A percentile compares a stretch with the other conserved stretches of the same genome.
phyloP scores from a whole-genome alignment of 2,329 filamentous ascomycete species.

The Penicillium freii region DNA sequence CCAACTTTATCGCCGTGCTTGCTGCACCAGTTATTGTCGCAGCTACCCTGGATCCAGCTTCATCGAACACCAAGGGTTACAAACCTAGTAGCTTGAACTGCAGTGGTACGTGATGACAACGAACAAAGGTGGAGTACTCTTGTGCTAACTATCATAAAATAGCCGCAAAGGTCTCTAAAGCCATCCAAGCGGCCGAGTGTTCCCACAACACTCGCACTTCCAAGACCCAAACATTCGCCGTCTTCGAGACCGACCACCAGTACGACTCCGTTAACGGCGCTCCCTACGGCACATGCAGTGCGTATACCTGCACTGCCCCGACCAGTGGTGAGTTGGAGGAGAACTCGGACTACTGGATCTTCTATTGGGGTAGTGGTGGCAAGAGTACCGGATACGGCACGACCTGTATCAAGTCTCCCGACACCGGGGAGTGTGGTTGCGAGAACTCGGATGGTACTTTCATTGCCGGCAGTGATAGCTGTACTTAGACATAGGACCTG shows the following conservation, averaged over 20 bases:
- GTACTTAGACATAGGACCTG: not conserved
- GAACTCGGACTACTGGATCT: not conserved
- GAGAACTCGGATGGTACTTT: not conserved
- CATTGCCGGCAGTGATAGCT: not conserved
- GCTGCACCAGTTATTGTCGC: not conserved
- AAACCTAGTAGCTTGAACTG: not conserved
- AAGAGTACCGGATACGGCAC: not conserved
- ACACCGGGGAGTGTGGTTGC: not conserved
- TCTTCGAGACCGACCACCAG: not conserved
- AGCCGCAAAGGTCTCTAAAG: not conserved
- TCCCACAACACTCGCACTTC: not conserved
- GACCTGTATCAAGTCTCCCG: not conserved
- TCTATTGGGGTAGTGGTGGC: not conserved
- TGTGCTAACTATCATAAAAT: not conserved
- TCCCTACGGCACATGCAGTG: not conserved
- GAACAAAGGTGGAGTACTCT: not conserved
- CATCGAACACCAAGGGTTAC: not conserved
- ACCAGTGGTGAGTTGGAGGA: not conserved
- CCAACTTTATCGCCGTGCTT: not conserved
- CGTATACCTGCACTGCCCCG: not conserved
- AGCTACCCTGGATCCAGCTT: not conserved
- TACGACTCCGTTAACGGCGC: not conserved
- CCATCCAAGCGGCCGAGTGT: not conserved
- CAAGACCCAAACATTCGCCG: not conserved
- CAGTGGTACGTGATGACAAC: not conserved